Percentiles rank a stretch among this genome's conserved stretches.
Conservation (phyloP, 2,329 filamentous ascomycete species). For the Fulvia fulva region DNA sequence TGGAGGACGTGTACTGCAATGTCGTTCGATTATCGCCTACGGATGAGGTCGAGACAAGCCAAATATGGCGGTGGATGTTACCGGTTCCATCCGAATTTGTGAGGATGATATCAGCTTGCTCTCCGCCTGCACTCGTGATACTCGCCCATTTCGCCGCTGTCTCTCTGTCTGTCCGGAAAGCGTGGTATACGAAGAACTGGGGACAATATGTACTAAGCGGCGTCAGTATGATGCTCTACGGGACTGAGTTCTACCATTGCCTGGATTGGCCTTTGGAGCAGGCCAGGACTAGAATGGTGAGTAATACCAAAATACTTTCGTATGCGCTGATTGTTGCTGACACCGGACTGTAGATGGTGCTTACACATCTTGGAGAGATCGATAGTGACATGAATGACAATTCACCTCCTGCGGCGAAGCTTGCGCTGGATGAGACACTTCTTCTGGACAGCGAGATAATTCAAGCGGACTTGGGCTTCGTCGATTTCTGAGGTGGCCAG, state of each 20-base stretch:
- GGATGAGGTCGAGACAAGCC: slow-evolving; percentile 4
- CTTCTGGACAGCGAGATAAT: neutral
- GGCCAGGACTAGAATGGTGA: slow-evolving; percentile 2
- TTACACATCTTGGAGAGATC: neutral
- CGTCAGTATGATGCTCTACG: slow-evolving; percentile 6
- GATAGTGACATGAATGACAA: slow-evolving; percentile 7
- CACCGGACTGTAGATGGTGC: neutral
- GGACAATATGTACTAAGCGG: slow-evolving; percentile 4
- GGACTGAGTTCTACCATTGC: slow-evolving; percentile 4
- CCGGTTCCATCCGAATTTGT: slow-evolving; percentile 15
- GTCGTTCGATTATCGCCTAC: slow-evolving; percentile 3
- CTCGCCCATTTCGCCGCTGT: slow-evolving; percentile 23
- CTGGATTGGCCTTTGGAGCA: slow-evolving; percentile 9
- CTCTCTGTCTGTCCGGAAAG: slow-evolving; percentile 9
- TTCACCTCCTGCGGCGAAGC: neutral
- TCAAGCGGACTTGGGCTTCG: neutral
- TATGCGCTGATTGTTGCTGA: neutral
- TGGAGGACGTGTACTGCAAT: slow-evolving; percentile 10
- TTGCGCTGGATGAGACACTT: neutral
- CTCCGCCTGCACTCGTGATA: slow-evolving; percentile 22
- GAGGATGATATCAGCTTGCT: slow-evolving; percentile 15
- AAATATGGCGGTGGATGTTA: slow-evolving; percentile 10
- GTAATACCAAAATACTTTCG: neutral
- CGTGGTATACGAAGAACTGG: slow-evolving; percentile 8
- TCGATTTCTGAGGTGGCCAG: neutral